Base-by-base conservation (phyloP, 2,329 filamentous ascomycete genomes). In the Balansia obtecta region DNA sequence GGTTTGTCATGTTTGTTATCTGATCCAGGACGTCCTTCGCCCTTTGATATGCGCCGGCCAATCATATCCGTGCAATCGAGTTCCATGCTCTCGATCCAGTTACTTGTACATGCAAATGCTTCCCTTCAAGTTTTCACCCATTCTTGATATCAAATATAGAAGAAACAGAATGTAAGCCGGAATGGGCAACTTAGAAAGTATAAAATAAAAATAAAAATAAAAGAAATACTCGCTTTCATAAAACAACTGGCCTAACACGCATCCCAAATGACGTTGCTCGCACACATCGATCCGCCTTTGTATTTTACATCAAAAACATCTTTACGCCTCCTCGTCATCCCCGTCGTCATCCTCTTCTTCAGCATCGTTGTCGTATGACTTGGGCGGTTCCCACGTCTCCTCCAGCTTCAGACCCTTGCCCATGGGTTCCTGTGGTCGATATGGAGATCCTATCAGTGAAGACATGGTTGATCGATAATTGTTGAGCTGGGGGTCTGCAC, bases 341-440 rank as follows among this genome's bases (percentile, higher is more conserved):
- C 71, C 70, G 0, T 65, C 63, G 1, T 61, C 65, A 0, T 71
- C 67, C 2, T 73, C 71, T 0, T 74, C 69, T 0, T 75, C 72
- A 0, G 72, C 72, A 0, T 74, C 74, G n/a, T n/a, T n/a, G 0
- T 73, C 73, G 15, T 78, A 80, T 2, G 79, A 79, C 18, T 83
- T 80, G 5, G 82, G 83, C 16, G 75, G 86, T 64, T 80, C 83
- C 85, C 76, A 91, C 0, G 85, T 86, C 63, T 90, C 86, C 65
- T 91, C 86, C 3, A 93, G 70, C 63, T 89, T 91, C 57, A 91
- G 69, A 0, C 86, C 86, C 64, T 88, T 87, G 51, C 86, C 85
- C 16, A 70, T 72, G 3, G 75, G 69, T 55, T 75, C 73, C 0
- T 65, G 56, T 7, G 61, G 61, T 41, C 70, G 67, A 56, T 72